These are phyloP conservation scores for Cichorium intybus DNA, from an alignment of 140 eudicot genomes.

Conservation along the genomic window DNA sequence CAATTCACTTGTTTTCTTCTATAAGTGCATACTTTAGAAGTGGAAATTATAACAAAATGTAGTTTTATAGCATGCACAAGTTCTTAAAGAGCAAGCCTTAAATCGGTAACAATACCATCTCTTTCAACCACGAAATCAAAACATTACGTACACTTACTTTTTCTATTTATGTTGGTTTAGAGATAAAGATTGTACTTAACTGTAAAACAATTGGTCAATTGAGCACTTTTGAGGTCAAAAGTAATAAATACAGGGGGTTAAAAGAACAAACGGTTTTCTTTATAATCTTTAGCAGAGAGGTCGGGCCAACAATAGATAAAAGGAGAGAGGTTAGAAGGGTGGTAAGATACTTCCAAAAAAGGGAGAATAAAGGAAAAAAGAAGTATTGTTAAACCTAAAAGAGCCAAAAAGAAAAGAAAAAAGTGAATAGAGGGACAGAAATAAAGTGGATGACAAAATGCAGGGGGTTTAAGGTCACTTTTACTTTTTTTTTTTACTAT, in stretches of 20 bases:
- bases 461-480: constrained; percentile 19
- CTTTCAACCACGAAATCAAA: not conserved
- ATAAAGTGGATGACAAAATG: constrained; percentile 30
- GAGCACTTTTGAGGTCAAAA: not conserved
- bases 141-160: not conserved
- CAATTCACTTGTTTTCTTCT: not conserved
- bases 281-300: not conserved
- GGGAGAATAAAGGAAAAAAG: constrained; percentile 9
- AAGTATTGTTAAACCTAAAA: constrained; percentile 13
- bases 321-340: not conserved
- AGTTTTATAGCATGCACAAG: not conserved
- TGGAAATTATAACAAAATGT: too few species aligned
- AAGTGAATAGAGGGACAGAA: constrained; percentile 34
- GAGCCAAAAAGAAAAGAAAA: constrained; percentile 24
- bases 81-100: too few species aligned
- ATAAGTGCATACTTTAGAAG: not conserved
- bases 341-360: constrained; percentile 41
- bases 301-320: not conserved
- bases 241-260: not conserved
- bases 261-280: not conserved
- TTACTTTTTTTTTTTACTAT: constrained; percentile 20
- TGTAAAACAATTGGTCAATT: not conserved
- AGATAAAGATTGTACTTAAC: not conserved
- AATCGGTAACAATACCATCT: too few species aligned
- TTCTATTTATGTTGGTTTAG: not conserved